A percentile compares a stretch with the other conserved stretches of the same genome.
phyloP scores from a whole-genome alignment of 1,139 yeast genomes.

The Yamadazyma triangularis region DNA sequence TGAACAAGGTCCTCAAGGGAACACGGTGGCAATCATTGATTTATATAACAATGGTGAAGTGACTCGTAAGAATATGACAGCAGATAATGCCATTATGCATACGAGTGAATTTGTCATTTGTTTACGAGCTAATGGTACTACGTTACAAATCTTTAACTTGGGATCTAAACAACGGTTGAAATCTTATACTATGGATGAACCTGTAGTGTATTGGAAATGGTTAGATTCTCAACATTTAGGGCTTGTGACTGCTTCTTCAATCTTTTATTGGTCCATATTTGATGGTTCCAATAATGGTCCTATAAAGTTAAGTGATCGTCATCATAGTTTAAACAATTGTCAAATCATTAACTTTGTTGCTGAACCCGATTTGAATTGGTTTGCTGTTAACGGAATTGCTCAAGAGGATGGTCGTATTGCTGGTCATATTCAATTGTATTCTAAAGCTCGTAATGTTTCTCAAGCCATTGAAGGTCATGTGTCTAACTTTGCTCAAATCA shows the following conservation, averaged over 20 bases:
- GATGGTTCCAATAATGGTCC: conserved; percentile 83
- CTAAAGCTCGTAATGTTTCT: conserved; percentile 83
- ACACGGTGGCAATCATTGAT: conserved; percentile 89
- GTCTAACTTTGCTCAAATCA: conserved; percentile 76
- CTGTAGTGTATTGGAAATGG: conserved; percentile 97
- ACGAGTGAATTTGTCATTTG: conserved; percentile 86
- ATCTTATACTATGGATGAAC: conserved; percentile 81
- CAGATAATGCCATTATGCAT: conserved; percentile 97
- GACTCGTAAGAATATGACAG: conserved; percentile 88
- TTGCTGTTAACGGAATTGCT: conserved; percentile 91
- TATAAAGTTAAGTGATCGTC: conserved; percentile 74
- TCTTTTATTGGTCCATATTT: conserved; percentile 80
- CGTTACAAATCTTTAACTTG: conserved; percentile 89
- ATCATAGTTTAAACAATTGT: conserved; percentile 69
- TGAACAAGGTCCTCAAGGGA: conserved; percentile 71
- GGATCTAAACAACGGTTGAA: conserved; percentile 85
- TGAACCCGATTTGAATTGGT: conserved; percentile 83
- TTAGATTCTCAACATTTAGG: conserved; percentile 70
- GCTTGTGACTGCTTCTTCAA: conserved; percentile 70
- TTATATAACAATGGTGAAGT: conserved; percentile 70
- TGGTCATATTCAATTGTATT: conserved; percentile 91
- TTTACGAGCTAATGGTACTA: conserved; percentile 92
- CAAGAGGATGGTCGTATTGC: conserved; percentile 94
- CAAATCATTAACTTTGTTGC: conserved; percentile 91
- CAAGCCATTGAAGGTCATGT: conserved; percentile 99